Conservation (phyloP, 352 stramenopile species). For the Phytophthora fragariae region DNA sequence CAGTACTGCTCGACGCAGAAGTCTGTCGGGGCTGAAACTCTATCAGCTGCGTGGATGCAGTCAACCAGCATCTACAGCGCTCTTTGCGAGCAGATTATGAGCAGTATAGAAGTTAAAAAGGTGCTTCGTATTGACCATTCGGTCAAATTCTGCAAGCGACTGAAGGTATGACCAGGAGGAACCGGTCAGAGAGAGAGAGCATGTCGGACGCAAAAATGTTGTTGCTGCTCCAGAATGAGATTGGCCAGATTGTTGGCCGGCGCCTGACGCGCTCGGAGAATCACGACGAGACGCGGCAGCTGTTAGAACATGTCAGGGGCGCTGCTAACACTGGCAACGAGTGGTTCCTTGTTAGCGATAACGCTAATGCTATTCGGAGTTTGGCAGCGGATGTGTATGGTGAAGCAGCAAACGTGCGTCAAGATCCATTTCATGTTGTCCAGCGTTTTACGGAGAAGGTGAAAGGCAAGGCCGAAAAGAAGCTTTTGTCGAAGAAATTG, state of each 20-base stretch:
- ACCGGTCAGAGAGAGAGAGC: background rate
- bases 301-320: background rate
- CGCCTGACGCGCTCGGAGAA: background rate
- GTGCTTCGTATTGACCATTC: background rate
- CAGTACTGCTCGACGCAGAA: background rate
- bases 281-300: background rate
- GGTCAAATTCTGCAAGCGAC: background rate
- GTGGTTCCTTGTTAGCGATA: background rate
- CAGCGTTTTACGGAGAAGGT: background rate
- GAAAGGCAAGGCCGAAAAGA: background rate
- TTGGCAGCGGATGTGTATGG: background rate
- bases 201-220: background rate
- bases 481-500: constrained; percentile 1
- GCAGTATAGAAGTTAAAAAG: background rate
- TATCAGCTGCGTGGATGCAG: background rate
- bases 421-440: background rate
- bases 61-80: background rate
- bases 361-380: background rate
- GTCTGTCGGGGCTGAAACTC: too few species aligned
- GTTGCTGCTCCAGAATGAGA: background rate
- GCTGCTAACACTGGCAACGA: background rate
- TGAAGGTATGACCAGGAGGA: background rate
- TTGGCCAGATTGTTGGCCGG: background rate
- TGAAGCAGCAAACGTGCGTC: background rate
- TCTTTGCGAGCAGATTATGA: background rate